Evolutionary conservation across 257 asterid species (phyloP), one percentile per base, ranked within the genome.

Genomic region (Salvia hispanica): DNA sequence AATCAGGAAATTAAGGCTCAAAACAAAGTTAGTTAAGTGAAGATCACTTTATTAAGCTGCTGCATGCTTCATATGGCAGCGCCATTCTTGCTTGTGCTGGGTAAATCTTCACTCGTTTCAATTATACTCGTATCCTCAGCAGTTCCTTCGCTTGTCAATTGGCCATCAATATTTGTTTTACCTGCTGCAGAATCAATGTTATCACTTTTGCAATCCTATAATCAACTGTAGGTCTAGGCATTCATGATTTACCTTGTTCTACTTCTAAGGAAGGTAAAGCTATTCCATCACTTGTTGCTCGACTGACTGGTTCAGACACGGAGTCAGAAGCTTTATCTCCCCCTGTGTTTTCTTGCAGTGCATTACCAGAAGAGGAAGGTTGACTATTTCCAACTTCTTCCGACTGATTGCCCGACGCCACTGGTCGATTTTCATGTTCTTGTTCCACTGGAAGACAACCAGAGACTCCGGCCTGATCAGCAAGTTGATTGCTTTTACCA

Each of bases 321-420:
- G 66, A 2, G 42, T 43, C 10, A 36, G 79, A 64, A 70, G 64
- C 63, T 67, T 76, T 64, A 44, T 63, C 75, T 48, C 50, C 82
- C 72, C 18, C 59, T 12, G 40, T 54, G 18, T 54, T 79, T 15
- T 74, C 87, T 72, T 76, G 74, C 15, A 4, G 18, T 7, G 67
- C 45, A 72, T 64, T 70, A 58, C 76, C 80, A 47, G 74, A 65
- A 37, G 71, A 62, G 58, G 77, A 69, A 73, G 76, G 16, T 73
- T 43, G 82, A 62, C 47, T 48, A 56, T 71, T 82, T 39, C 51
- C 83, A 31, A 55, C 74, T 54, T 75, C 71, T 48, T 75, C 64
- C 34, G 68, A 34, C 64, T 62, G 36, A 59, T 72, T 61, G 69
- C 76, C 73, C 16, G 62, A 62, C 72, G 57, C 64, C 74, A 72